These are phyloP conservation scores for Amphirosellinia nigrospora DNA, from an alignment of 495 filamentous ascomycete species.

Conservation along the genomic window DNA sequence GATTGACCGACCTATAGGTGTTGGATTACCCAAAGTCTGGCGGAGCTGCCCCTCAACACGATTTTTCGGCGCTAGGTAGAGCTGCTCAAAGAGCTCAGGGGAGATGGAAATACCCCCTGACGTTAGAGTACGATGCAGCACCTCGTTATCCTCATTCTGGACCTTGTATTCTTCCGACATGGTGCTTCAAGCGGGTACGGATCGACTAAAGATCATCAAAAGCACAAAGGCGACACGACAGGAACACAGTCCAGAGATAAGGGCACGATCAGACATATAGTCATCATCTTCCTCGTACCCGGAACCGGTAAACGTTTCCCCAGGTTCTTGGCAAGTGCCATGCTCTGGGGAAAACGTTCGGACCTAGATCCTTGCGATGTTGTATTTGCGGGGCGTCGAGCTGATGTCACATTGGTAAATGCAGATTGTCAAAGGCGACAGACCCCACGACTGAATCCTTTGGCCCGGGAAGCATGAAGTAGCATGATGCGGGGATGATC, in stretches of 20 bases:
- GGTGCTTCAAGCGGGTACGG: background rate
- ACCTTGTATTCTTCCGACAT: constrained; percentile 5
- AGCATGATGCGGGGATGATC: background rate
- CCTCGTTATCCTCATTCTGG: constrained; percentile 25
- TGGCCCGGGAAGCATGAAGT: background rate
- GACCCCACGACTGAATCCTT: background rate
- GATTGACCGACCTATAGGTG: constrained; percentile 49
- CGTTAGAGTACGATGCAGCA: constrained; percentile 50
- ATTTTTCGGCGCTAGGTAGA: constrained; percentile 67
- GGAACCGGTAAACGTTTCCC: background rate
- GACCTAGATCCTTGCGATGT: background rate
- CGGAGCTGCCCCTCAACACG: constrained; percentile 54
- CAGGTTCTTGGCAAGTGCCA: background rate
- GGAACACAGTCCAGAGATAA: background rate
- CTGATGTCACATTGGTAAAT: background rate
- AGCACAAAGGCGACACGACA: background rate
- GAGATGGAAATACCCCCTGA: constrained; percentile 60
- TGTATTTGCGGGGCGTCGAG: background rate
- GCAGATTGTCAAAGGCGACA: background rate
- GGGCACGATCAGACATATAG: background rate
- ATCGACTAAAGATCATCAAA: background rate
- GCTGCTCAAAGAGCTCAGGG: constrained; percentile 67
- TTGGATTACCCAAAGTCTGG: constrained; percentile 66
- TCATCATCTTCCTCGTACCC: background rate
- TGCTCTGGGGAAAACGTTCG: constrained; percentile 1